Percentiles rank a stretch among this genome's conserved stretches.
Evolutionary conservation across 129 eudicot genomes (phyloP).

Genomic region (Ambrosia artemisiifolia): DNA sequence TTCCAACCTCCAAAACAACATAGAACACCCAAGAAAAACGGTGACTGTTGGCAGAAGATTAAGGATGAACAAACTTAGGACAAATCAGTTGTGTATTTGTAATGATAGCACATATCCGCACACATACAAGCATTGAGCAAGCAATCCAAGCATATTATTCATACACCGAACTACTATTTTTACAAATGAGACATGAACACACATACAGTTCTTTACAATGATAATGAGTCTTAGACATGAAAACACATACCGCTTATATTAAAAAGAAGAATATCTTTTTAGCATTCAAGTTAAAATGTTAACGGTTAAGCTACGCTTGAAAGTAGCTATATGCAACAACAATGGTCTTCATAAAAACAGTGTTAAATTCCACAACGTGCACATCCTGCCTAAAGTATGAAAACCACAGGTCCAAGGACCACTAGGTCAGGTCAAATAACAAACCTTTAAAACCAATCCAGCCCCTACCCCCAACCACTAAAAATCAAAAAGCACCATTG

Average conservation of each 20-base stretch:
- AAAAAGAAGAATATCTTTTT: not conserved
- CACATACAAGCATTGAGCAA: not conserved
- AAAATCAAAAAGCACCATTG: not conserved
- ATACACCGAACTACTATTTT: not conserved
- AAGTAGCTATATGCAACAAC: conserved; percentile 3
- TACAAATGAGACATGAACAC: conserved; percentile 7
- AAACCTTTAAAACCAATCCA: conserved; percentile 11
- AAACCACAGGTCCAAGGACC: conserved; percentile 4
- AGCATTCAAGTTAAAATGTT: conserved; percentile 1
- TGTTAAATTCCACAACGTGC: conserved; percentile 14
- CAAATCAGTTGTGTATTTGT: not conserved
- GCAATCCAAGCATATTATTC: not conserved
- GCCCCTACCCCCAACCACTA: conserved; percentile 34
- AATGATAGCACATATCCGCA: conserved; percentile 1
- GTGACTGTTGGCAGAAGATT: conserved; percentile 3
- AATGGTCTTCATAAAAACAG: not conserved
- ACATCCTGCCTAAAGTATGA: conserved; percentile 6
- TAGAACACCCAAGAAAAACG: conserved; percentile 5
- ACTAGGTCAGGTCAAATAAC: not conserved
- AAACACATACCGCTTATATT: not conserved
- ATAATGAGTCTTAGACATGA: conserved; percentile 2
- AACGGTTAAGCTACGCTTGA: conserved; percentile 4
- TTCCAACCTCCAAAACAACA: not conserved
- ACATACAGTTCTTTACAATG: not conserved
- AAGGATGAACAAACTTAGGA: conserved; percentile 5